A percentile compares a stretch with the other conserved stretches of the same genome.
Conservation (phyloP, 495 filamentous ascomycete genomes). For the Entonaema liquescens region DNA sequence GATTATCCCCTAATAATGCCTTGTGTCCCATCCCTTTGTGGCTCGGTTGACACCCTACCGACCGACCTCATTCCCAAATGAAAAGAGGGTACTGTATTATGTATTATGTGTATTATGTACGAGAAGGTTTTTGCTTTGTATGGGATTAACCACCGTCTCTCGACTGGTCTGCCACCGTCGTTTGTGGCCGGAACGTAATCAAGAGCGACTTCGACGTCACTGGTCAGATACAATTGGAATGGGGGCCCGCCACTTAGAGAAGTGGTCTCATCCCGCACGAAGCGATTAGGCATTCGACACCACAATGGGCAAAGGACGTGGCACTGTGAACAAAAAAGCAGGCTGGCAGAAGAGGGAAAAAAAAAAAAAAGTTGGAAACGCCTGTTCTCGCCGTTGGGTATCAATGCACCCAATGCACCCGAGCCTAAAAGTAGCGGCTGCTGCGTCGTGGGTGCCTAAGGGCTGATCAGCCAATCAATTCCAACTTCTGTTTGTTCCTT, state of each 20-base stretch:
- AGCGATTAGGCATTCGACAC: conserved; percentile 37
- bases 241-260: conserved; percentile 31
- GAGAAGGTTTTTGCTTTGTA: conserved; percentile 18
- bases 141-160: conserved; percentile 28
- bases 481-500: conserved; percentile 24
- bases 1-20: conserved; percentile 11
- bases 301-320: conserved; percentile 34
- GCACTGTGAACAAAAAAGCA: conserved; percentile 37
- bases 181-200: conserved; percentile 35
- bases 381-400: conserved; percentile 48
- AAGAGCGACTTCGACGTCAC: conserved; percentile 23
- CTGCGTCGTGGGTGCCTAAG: conserved; percentile 45
- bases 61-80: conserved; percentile 28
- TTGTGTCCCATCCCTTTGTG: conserved; percentile 37
- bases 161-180: conserved; percentile 27
- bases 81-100: conserved; percentile 35
- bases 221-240: conserved; percentile 30
- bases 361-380: conserved; percentile 30
- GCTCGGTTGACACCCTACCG: conserved; percentile 40
- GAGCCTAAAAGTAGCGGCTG: conserved; percentile 42
- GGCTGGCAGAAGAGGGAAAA: conserved; percentile 4
- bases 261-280: conserved; percentile 39
- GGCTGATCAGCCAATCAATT: conserved; percentile 35
- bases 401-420: conserved; percentile 49
- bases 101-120: conserved; percentile 34